These are phyloP conservation scores for Daldinia decipiens DNA, from an alignment of 495 filamentous ascomycete species.

Conservation along the genomic window DNA sequence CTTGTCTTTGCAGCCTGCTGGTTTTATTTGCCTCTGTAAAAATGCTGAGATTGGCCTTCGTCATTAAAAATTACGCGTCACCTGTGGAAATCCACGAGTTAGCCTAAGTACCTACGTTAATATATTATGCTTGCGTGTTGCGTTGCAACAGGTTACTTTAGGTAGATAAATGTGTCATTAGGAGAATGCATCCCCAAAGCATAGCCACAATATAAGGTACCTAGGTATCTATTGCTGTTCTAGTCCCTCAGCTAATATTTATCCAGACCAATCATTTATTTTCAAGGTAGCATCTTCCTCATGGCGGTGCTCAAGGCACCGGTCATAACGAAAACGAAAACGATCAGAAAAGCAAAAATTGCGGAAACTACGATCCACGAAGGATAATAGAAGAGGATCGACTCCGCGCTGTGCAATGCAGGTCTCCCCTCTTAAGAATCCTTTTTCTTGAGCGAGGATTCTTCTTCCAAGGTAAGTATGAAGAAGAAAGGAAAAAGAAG, in stretches of 20 bases:
- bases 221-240: no score
- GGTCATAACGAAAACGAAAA: conserved; percentile 35
- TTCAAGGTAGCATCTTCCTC: conserved; percentile 16
- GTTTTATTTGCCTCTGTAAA: no score
- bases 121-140: no score
- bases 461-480: conserved; percentile 81
- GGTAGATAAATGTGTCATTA: no score
- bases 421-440: conserved; percentile 70
- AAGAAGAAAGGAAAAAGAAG: conserved; percentile 57
- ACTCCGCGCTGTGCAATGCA: conserved; percentile 84
- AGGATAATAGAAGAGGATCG: conserved; percentile 73
- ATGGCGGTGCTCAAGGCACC: conserved; percentile 28
- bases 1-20: no score
- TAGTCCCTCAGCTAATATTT: no score
- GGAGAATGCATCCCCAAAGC: no score
- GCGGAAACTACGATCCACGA: conserved; percentile 68
- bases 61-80: not conserved
- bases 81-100: not conserved
- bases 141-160: no score
- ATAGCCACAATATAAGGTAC: no score
- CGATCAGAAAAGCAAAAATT: conserved; percentile 44
- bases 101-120: no score
- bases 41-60: not conserved
- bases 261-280: no score
- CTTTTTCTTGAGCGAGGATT: conserved; percentile 69